Evolutionary conservation across 148 eudicot genomes (phyloP), one percentile per base, ranked within the genome.

Genomic region (Dianthus caryophyllus): DNA sequence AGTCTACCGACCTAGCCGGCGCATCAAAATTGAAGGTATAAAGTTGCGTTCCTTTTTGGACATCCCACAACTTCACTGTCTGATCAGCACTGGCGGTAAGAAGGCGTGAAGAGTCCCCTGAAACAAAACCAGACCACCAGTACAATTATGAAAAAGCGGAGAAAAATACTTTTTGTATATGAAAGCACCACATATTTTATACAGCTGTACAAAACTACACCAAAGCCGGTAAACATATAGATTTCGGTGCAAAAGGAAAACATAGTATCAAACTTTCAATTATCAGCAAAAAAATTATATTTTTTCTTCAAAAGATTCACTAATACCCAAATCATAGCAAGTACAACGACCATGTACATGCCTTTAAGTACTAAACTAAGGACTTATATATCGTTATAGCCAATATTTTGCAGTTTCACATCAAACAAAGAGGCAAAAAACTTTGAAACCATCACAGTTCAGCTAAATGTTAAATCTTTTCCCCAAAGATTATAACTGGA

Each of bases 81-180:
- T 87, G 94, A 77, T 93, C 96, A 6, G 98, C 98, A 76, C 98
- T 93, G 21, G 85, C 98, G 18, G 96, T 93, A 49, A 93, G 71
- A 27, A 93, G 87, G 36, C 82, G 83, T 16, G 65, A 57, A 0
- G 98, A 93, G 72, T 89, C 89, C 89, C 95, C 98, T 89, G 64
- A 11, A 30, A 53, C 62, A 56, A 21, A 53, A 1, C 11, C 26
- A 53, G 21, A 21, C 55, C 18, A n/a, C n/a, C 55, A 51, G n/a
- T 51, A 22, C 18, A 11, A 17, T 12, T 4, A 17, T 0, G 20
- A 15, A 48, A 9, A 48, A 21, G 6, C 10, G 5, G 6, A 53
- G n/a, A 22, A 53, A 22, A 6, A 9, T 9, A 41, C 44, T 9
- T 13, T 41, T 4, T 41, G 21, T 24, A 52, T 6, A 53, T 8